Base-by-base conservation (phyloP, 345 rosid genomes). In the Hevea brasiliensis region DNA sequence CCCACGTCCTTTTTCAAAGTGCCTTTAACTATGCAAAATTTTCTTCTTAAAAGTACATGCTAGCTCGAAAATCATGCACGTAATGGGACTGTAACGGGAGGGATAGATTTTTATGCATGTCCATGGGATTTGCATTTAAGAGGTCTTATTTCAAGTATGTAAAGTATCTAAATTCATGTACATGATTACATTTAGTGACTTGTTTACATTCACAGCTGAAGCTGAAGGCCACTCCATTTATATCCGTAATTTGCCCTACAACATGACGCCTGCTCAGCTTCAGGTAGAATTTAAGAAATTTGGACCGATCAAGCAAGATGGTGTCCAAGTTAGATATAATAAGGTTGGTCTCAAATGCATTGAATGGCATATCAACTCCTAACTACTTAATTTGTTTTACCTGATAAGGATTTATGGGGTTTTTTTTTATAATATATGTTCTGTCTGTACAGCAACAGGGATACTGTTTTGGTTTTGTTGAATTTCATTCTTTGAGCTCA, bases 401-500 rank as follows among this genome's bases (percentile, higher is more conserved):
- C 13, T 26, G 40, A 20, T 23, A 59, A n/a, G 13, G 27, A 47
- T 50, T 47, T 59, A 24, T 72, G 26, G 47, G 13, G 32, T 54
- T 50, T 15, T 29, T 50, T 24, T 44, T 1, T 4, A 1, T 32
- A 32, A 21, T 15, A 55, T 65, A 32, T 60, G 2, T 21, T 68
- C 17, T 74, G 15, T 75, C 3, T 70, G 21, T 63, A 23, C 70
- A 73, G 77, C 77, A 73, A 62, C 81, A 78, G 20, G 70, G 81
- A 56, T 72, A 73, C 44, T 78, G 81, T 48, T 78, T 78, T 55
- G 81, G 81, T 26, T 78, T 78, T 68, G 77, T 78, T 55, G 81
- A 78, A 62, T 78, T 78, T 56, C 74, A 18, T 29, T 78, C 77
- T 50, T 18, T 8, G 61, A 73, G 60, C 70, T 78, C 81, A 20